Percentiles rank a stretch among this genome's conserved stretches.
Conservation (phyloP, 2,329 filamentous ascomycete species). For the Alternaria triticina region DNA sequence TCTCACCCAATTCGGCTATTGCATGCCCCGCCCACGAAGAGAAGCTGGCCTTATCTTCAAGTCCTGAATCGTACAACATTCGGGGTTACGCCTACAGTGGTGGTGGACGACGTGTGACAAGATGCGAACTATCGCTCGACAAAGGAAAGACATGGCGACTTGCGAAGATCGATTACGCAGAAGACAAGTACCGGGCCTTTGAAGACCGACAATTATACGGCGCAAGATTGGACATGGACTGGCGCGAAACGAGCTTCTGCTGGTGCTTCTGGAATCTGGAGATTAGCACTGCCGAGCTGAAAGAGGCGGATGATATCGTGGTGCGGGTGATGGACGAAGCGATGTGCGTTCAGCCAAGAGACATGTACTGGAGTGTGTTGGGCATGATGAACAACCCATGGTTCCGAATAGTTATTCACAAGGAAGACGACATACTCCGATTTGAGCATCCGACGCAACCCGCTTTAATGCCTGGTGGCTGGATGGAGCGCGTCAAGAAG, state of each 20-base stretch:
- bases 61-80: conserved; percentile 65
- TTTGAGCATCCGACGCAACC: conserved; percentile 93
- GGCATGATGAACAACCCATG: conserved; percentile 99
- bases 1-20: conserved; percentile 84
- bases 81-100: conserved; percentile 89
- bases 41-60: conserved; percentile 59
- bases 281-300: conserved; percentile 67
- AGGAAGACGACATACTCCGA: conserved; percentile 66
- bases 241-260: conserved; percentile 82
- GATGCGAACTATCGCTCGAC: conserved; percentile 83
- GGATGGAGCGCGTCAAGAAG: conserved; percentile 93
- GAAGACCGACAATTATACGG: conserved; percentile 73
- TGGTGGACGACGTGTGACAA: conserved; percentile 80
- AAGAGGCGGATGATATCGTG: conserved; percentile 72
- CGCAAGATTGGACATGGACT: conserved; percentile 78
- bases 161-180: conserved; percentile 79
- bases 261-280: conserved; percentile 92
- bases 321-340: conserved; percentile 89
- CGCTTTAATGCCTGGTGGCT: conserved; percentile 76
- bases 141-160: conserved; percentile 81
- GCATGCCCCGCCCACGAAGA: conserved; percentile 83
- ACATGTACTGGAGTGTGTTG: conserved; percentile 95
- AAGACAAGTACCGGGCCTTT: conserved; percentile 78
- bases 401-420: conserved; percentile 81
- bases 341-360: conserved; percentile 83